Evolutionary conservation across 441 rosid species (phyloP).

Genomic region (Omphalea diandra): DNA sequence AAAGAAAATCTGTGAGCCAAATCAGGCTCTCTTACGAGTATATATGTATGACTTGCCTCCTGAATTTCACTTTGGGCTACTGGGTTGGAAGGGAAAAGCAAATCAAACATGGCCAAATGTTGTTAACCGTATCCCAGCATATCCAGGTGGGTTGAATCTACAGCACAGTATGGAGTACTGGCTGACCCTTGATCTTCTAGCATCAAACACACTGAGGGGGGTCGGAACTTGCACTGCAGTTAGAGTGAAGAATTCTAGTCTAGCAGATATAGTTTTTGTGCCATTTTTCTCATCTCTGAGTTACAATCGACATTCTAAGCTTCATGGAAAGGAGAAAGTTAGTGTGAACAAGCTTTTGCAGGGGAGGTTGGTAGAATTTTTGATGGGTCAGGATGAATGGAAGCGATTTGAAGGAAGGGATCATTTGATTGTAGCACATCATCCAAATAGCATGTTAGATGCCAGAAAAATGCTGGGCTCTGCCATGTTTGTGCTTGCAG

Average conservation of each 20-base stretch:
- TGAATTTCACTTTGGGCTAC: conserved; percentile 81
- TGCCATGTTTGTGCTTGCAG: conserved; percentile 89
- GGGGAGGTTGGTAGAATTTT: conserved; percentile 53
- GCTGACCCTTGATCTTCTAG: conserved; percentile 86
- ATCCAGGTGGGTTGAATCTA: conserved; percentile 88
- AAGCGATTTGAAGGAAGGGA: conserved; percentile 69
- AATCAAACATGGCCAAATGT: conserved; percentile 71
- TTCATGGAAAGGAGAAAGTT: conserved; percentile 48
- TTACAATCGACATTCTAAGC: conserved; percentile 79
- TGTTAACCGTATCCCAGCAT: conserved; percentile 47
- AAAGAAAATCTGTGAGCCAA: conserved; percentile 28
- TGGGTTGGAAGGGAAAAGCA: conserved; percentile 67
- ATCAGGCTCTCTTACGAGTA: conserved; percentile 49
- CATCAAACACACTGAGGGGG: conserved; percentile 46
- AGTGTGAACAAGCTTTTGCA: conserved; percentile 69
- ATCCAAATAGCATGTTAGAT: conserved; percentile 85
- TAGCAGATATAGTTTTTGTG: conserved; percentile 75
- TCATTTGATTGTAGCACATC: conserved; percentile 90
- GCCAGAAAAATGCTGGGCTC: conserved; percentile 68
- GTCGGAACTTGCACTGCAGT: conserved; percentile 54
- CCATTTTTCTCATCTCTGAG: conserved; percentile 91
- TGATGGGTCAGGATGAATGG: conserved; percentile 65
- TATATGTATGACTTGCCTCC: conserved; percentile 88
- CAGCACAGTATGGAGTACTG: conserved; percentile 98
- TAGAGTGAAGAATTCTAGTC: conserved; percentile 60